Conservation (phyloP, 441 rosid species). For the Mallotus repandus region DNA sequence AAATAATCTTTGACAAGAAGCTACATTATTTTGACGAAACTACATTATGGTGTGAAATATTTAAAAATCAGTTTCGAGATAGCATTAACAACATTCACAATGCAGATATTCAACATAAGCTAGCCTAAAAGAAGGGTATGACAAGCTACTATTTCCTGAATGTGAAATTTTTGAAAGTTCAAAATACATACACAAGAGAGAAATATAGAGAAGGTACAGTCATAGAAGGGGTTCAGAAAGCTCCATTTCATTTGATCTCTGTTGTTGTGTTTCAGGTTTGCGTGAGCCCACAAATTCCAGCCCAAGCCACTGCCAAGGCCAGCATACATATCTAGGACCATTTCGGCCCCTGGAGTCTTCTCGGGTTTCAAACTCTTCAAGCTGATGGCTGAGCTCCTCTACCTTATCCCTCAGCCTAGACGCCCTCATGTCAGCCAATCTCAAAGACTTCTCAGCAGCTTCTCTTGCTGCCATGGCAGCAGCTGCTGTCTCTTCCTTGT, state of each 20-base stretch:
- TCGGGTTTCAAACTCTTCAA: conserved; percentile 73
- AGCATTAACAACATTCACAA: conserved; percentile 2
- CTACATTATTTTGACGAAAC: conserved; percentile 6
- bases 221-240: conserved; percentile 88
- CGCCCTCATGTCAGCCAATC: conserved; percentile 79
- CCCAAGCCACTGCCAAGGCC: conserved; percentile 99
- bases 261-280: conserved; percentile 46
- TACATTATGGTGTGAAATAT: neutral
- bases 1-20: neutral
- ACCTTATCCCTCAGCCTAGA: conserved; percentile 80
- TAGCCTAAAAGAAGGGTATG: conserved; percentile 20
- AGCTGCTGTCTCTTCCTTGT: conserved; percentile 88
- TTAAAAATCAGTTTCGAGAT: conserved; percentile 11
- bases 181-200: conserved; percentile 25
- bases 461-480: conserved; percentile 98
- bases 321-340: conserved; percentile 74
- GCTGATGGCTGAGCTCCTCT: conserved; percentile 74
- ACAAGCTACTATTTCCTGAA: conserved; percentile 21
- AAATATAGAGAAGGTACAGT: conserved; percentile 23
- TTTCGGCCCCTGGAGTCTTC: conserved; percentile 50
- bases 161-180: conserved; percentile 19
- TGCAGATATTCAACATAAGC: neutral
- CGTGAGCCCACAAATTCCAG: conserved; percentile 70
- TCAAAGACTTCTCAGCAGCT: conserved; percentile 90
- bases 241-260: conserved; percentile 87